Evolutionary conservation across 2,329 filamentous ascomycete species (phyloP).

Genomic region (Xylaria arbuscula): DNA sequence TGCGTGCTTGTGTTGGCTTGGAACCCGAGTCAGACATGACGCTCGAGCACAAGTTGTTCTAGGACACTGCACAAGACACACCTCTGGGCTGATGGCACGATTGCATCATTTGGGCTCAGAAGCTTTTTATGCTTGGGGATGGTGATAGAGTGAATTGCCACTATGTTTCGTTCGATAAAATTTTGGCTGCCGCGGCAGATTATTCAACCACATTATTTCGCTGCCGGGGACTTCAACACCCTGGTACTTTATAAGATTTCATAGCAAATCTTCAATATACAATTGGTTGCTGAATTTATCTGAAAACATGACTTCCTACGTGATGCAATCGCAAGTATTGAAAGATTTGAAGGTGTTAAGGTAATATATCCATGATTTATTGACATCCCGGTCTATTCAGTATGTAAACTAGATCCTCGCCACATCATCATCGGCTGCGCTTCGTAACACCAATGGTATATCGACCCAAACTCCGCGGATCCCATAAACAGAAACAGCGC

Average conservation of each 20-base stretch:
- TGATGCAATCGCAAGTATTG: not conserved
- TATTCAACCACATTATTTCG: constrained; percentile 28
- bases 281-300: not conserved
- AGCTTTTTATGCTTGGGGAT: not conserved
- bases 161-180: constrained; percentile 28
- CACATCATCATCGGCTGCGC: not conserved
- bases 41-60: constrained; percentile 97
- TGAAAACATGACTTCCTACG: not conserved
- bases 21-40: constrained; percentile 99
- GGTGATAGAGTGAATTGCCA: constrained; percentile 7
- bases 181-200: constrained; percentile 23
- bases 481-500: no score
- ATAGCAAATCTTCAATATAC: constrained; percentile 21
- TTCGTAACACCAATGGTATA: not conserved
- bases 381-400: not conserved
- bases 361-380: not conserved
- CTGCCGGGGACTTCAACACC: constrained; percentile 37
- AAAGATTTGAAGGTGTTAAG: not conserved
- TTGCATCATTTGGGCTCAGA: not conserved
- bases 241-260: constrained; percentile 12
- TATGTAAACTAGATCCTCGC: not conserved
- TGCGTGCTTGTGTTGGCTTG: constrained; percentile 95
- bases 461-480: not conserved
- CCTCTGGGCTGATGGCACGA: not conserved
- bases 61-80: constrained; percentile 46